Percentiles rank a stretch among this genome's conserved stretches.
Evolutionary conservation across 2,329 filamentous ascomycete species (phyloP).

Genomic region (Diplodia mutila): DNA sequence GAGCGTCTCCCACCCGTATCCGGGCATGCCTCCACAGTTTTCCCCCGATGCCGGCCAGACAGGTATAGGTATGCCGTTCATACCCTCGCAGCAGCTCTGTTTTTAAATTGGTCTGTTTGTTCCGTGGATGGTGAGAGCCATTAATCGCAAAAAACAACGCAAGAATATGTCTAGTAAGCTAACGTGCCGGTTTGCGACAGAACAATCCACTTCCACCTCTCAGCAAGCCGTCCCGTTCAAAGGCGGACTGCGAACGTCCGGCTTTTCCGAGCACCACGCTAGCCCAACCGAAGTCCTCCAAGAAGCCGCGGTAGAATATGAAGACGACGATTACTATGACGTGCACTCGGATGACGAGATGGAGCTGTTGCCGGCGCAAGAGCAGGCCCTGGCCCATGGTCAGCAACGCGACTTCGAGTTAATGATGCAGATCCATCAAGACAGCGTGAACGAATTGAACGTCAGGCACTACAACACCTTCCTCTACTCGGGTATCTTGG

Average conservation of each 20-base stretch:
- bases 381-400: constrained; percentile 18
- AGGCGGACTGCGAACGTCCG: constrained; percentile 10
- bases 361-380: constrained; percentile 27
- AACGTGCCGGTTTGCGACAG: not conserved
- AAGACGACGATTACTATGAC: constrained; percentile 56
- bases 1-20: not conserved
- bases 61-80: constrained; percentile 23
- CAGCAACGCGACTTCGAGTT: constrained; percentile 39
- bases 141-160: constrained; percentile 12
- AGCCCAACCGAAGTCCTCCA: constrained; percentile 38
- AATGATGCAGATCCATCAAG: constrained; percentile 43
- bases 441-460: constrained; percentile 41
- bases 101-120: constrained; percentile 22
- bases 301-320: constrained; percentile 48
- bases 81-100: constrained; percentile 21
- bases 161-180: not conserved
- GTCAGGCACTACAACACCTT: constrained; percentile 51
- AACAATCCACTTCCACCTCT: not conserved
- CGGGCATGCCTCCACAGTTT: constrained; percentile 3
- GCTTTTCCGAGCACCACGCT: constrained; percentile 25
- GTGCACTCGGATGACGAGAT: constrained; percentile 54
- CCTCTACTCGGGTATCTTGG: constrained; percentile 51
- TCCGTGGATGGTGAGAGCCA: constrained; percentile 20
- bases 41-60: constrained; percentile 8
- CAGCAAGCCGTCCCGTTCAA: constrained; percentile 5